Evolutionary conservation across 495 filamentous ascomycete species (phyloP).

Genomic region (Trichoderma virens): DNA sequence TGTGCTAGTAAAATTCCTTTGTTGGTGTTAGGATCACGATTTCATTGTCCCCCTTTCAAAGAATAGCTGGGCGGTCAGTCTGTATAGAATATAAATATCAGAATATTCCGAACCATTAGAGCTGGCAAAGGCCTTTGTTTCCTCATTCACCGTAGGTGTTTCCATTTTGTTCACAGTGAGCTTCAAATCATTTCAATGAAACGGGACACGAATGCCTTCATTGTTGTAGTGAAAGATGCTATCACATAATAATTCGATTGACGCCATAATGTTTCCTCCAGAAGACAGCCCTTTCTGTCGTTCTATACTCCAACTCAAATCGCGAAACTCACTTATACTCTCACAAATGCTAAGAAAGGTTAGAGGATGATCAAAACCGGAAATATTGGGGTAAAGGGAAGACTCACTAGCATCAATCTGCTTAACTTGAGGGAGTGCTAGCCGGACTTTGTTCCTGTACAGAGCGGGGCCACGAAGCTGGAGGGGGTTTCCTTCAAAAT

Average conservation of each 20-base stretch:
- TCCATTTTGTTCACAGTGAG: too few species aligned
- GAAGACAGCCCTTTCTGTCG: neutral
- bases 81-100: slow-evolving; percentile 3
- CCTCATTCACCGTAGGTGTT: neutral
- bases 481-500: slow-evolving; percentile 93
- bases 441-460: slow-evolving; percentile 86
- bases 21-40: neutral
- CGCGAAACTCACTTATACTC: neutral
- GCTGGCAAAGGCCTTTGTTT: neutral
- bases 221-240: neutral
- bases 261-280: neutral
- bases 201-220: neutral
- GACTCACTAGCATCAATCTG: slow-evolving; percentile 97
- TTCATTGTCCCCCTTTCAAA: neutral
- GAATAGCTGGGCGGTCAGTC: neutral
- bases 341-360: slow-evolving; percentile 32
- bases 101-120: neutral
- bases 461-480: slow-evolving; percentile 65
- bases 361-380: slow-evolving; percentile 23
- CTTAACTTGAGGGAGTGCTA: slow-evolving; percentile 77
- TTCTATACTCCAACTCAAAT: neutral
- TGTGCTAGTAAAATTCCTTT: neutral
- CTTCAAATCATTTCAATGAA: neutral
- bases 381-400: slow-evolving; percentile 1
- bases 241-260: neutral